phyloP scores from a whole-genome alignment of 768 basidiomycete genomes.

The Fomitopsis pulvina region DNA sequence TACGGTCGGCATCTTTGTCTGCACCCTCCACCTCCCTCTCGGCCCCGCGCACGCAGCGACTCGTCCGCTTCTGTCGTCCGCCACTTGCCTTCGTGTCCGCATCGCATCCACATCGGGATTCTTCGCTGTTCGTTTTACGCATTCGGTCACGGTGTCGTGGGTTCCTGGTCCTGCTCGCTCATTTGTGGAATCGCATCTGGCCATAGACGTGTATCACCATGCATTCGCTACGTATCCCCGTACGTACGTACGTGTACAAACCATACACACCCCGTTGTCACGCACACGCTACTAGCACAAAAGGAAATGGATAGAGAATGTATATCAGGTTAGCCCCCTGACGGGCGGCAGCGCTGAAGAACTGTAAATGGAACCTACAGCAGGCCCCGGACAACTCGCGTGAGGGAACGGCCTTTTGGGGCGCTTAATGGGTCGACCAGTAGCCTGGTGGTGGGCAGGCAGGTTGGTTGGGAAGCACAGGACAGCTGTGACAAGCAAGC shows the following conservation, averaged over 20 bases:
- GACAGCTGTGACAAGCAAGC: too few species aligned
- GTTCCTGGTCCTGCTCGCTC: neutral
- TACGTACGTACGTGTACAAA: neutral
- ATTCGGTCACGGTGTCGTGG: neutral
- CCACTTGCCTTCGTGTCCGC: neutral
- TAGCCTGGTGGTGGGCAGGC: too few species aligned
- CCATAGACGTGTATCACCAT: slow-evolving; percentile 4
- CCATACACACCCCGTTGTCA: neutral
- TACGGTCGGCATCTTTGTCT: neutral
- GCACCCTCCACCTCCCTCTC: neutral
- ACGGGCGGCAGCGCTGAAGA: too few species aligned
- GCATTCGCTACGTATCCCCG: neutral
- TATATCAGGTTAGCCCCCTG: too few species aligned
- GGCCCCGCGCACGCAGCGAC: neutral
- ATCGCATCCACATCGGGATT: neutral
- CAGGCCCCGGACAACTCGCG: too few species aligned
- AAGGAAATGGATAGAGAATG: neutral
- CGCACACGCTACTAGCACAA: neutral
- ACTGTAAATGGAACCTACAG: too few species aligned
- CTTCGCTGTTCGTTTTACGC: neutral
- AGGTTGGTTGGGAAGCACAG: too few species aligned
- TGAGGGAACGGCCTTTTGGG: too few species aligned
- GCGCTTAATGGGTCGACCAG: too few species aligned
- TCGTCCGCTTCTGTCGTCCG: neutral
- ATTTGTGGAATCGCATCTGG: neutral